Conservation (phyloP, 2,329 filamentous ascomycete genomes). For the Celoporthe dispersa region DNA sequence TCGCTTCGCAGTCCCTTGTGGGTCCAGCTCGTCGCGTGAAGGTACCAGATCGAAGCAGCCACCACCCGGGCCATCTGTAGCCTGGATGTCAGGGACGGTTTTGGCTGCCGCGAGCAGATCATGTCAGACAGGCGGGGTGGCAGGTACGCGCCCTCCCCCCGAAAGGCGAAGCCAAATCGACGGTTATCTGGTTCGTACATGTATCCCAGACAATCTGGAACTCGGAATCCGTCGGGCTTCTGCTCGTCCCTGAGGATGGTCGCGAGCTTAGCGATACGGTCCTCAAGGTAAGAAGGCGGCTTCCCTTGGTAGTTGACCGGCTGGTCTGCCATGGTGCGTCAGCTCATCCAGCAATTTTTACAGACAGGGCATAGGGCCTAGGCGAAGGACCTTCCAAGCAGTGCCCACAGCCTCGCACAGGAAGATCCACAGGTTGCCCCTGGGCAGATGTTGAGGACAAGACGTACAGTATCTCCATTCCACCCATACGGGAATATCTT, state of each 20-base stretch:
- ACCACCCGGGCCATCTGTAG: conserved; percentile 16
- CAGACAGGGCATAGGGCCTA: background rate
- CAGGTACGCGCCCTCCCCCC: background rate
- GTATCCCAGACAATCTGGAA: conserved; percentile 18
- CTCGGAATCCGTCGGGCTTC: conserved; percentile 17
- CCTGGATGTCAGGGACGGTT: conserved; percentile 17
- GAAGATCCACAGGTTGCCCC: background rate
- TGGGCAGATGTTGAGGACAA: background rate
- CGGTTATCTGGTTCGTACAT: background rate
- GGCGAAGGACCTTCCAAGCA: background rate
- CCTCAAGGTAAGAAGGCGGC: conserved; percentile 7
- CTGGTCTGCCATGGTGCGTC: conserved; percentile 12
- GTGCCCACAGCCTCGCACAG: background rate
- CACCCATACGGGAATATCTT: conserved; percentile 12
- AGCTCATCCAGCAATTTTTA: background rate
- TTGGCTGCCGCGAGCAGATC: conserved; percentile 9
- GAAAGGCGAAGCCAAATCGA: conserved; percentile 22
- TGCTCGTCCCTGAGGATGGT: conserved; percentile 16
- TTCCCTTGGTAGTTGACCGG: conserved; percentile 5
- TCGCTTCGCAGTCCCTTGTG: conserved; percentile 56
- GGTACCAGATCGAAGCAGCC: conserved; percentile 34
- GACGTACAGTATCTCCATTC: conserved; percentile 24
- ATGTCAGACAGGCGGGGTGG: conserved; percentile 14
- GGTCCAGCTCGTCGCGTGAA: conserved; percentile 58
- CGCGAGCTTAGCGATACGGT: conserved; percentile 20